phyloP scores from a whole-genome alignment of 164 flowering plant genomes.

The Akebia trifoliata region DNA sequence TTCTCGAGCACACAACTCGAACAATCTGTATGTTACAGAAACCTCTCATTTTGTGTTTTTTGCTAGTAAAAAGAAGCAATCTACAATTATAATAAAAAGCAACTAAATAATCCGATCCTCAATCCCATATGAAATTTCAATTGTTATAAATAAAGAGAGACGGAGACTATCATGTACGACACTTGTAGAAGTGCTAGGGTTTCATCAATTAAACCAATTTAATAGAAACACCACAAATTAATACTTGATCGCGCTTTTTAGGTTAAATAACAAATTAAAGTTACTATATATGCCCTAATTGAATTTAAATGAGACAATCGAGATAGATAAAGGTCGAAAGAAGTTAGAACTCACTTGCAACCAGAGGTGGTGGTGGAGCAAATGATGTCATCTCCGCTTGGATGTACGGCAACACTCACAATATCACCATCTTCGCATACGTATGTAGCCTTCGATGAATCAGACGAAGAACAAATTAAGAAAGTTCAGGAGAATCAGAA shows the following conservation, averaged over 20 bases:
- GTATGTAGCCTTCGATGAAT: slow-evolving; percentile 39
- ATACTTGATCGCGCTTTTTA: too few species aligned
- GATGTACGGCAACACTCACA: slow-evolving; percentile 68
- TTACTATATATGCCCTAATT: too few species aligned
- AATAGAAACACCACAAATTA: too few species aligned
- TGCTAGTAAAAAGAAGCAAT: slow-evolving; percentile 1
- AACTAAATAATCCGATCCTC: background rate
- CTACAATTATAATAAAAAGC: background rate
- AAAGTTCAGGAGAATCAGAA: background rate
- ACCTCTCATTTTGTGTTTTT: background rate
- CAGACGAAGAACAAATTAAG: slow-evolving; percentile 4
- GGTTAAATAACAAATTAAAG: too few species aligned
- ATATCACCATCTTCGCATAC: slow-evolving; percentile 64
- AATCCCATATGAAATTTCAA: too few species aligned
- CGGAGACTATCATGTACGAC: too few species aligned
- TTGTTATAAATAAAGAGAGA: too few species aligned
- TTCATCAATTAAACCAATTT: too few species aligned
- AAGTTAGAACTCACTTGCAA: slow-evolving; percentile 54
- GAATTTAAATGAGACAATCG: background rate
- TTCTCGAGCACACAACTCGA: slow-evolving; percentile 56
- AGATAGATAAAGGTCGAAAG: background rate
- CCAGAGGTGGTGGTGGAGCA: slow-evolving; percentile 62
- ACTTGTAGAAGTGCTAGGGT: too few species aligned
- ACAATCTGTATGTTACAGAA: slow-evolving; percentile 40
- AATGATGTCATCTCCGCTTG: slow-evolving; percentile 72